Base-by-base conservation (phyloP, 176 grass and related monocot genomes). In the Eleusine indica region DNA sequence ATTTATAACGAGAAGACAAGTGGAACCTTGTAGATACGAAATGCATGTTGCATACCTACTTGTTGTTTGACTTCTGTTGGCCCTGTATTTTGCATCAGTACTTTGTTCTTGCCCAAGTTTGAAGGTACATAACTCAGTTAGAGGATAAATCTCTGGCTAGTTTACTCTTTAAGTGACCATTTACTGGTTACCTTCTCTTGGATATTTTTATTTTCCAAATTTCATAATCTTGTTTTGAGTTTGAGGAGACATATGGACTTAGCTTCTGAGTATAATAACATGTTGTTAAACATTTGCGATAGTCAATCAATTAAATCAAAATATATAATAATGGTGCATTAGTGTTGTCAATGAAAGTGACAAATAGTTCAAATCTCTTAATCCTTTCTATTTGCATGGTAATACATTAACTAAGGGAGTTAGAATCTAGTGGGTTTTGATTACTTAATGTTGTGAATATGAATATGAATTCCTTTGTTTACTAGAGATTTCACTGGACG, bases 261-360 rank as follows among this genome's bases (percentile, higher is more conserved):
- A 22, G 44, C 80, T 89, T 82, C 57, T 79, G 38, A 60, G 13
- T 68, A 60, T 73, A 56, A 16, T 60, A 86, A 43, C 15, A 49
- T 77, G 17, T 60, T 78, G 17, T 60, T 78, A 75, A 75, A 48
- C 49, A 58, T 82, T 86, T 82, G 49, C 60, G 16, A 41, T 37
- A 53, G 70, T 60, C 32, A 66, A 75, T 62, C 22, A 41, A 68
- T 52, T 82, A 4, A 64, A 84, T 68, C 30, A 69, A 39, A 80
- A 61, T 53, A 18, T 68, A 86, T 22, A 90, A 73, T 38, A 82
- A 68, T 80, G 58, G 13, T 29, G 0, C 12, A 42, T 83, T 61
- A 53, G 38, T 70, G 5, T 78, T 83, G 84, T 83, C 79, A 79
- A 86, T 79, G 74, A 79, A 86, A 53, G 51, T 74, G 88, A 79